phyloP scores from a whole-genome alignment of 441 rosid genomes.

The Populus tomentosa region DNA sequence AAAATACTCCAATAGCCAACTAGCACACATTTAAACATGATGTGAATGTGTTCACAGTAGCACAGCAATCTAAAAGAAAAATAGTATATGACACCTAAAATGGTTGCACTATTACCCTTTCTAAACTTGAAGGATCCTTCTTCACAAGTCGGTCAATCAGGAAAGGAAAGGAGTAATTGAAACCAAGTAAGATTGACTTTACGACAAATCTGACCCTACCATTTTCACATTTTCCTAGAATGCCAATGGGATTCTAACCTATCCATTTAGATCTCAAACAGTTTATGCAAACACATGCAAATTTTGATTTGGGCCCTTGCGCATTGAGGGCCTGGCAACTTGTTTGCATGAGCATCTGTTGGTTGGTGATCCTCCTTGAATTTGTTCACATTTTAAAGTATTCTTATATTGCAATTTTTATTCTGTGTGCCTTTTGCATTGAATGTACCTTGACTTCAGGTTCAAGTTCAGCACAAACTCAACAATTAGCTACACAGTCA shows the following conservation, averaged over 20 bases:
- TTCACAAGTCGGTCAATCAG: neutral
- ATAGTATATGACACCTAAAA: neutral
- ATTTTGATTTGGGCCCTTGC: neutral
- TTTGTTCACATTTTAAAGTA: neutral
- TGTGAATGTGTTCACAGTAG: neutral
- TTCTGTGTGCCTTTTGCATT: neutral
- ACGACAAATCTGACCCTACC: neutral
- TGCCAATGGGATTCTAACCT: neutral
- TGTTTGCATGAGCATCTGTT: neutral
- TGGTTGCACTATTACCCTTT: neutral
- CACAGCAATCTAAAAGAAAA: neutral
- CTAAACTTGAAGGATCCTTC: neutral
- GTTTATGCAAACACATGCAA: neutral
- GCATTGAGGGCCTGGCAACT: neutral
- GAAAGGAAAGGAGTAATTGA: neutral
- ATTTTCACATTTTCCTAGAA: neutral
- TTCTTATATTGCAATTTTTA: neutral
- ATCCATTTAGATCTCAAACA: neutral
- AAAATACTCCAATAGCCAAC: neutral
- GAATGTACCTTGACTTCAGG: slow-evolving; percentile 18
- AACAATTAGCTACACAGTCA: slow-evolving; percentile 1
- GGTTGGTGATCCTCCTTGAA: neutral
- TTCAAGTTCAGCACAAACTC: slow-evolving; percentile 13
- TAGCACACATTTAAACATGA: neutral
- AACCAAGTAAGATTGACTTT: neutral